A percentile compares a stretch with the other conserved stretches of the same genome.
Evolutionary conservation across 129 eudicot species (phyloP).

Genomic region (Escallonia rubra): DNA sequence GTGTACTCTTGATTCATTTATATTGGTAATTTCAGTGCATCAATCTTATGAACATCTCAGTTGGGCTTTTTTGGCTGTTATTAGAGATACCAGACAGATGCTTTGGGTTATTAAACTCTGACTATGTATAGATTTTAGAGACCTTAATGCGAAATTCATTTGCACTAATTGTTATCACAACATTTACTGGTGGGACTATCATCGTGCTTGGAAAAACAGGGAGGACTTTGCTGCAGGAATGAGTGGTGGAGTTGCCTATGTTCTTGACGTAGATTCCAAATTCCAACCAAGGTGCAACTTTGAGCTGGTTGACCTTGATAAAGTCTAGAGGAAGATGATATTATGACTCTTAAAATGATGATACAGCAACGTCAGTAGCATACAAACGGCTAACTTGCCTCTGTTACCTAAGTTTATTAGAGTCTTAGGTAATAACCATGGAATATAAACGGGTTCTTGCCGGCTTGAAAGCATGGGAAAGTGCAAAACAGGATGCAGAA

Average conservation of each 20-base stretch:
- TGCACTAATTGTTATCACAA: no score
- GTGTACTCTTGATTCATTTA: no score
- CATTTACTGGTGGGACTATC: constrained; percentile 72
- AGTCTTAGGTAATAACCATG: constrained; percentile 66
- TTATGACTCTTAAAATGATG: constrained; percentile 81
- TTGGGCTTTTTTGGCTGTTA: no score
- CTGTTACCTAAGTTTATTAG: constrained; percentile 77
- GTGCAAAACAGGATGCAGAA: constrained; percentile 48
- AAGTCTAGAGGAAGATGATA: constrained; percentile 81
- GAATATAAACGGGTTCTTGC: constrained; percentile 82
- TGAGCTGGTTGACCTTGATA: constrained; percentile 96
- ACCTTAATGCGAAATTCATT: no score
- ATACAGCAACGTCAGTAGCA: constrained; percentile 94
- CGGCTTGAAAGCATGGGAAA: constrained; percentile 46
- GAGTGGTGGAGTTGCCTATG: constrained; percentile 98
- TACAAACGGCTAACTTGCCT: constrained; percentile 80
- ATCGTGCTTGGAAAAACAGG: constrained; percentile 92
- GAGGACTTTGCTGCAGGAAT: constrained; percentile 98
- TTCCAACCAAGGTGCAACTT: constrained; percentile 71
- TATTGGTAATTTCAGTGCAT: no score
- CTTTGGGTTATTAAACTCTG: no score
- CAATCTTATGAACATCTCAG: no score
- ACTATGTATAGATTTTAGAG: no score
- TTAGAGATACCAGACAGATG: no score
- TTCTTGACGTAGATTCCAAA: constrained; percentile 70